phyloP scores from a whole-genome alignment of 2,329 filamentous ascomycete genomes.

The Sarocladium strictum region DNA sequence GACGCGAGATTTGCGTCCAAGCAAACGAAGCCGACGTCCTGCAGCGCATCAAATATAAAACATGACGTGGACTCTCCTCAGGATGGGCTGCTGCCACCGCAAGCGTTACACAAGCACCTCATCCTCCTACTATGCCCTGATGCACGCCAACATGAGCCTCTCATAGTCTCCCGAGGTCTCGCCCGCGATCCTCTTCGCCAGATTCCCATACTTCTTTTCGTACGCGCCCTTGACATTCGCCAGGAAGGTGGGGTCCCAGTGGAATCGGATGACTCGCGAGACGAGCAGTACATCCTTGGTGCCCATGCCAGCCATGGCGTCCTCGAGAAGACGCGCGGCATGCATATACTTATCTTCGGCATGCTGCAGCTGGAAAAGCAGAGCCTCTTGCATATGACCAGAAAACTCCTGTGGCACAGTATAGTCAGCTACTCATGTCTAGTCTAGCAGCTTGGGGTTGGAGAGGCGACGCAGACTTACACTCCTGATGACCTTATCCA shows the following conservation, averaged over 20 bases:
- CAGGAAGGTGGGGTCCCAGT: constrained; percentile 76
- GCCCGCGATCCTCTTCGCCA: constrained; percentile 65
- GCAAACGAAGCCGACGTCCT: too few relatives aligned
- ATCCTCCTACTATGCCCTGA: constrained; percentile 35
- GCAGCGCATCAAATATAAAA: too few relatives aligned
- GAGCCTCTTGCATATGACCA: constrained; percentile 84
- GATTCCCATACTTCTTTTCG: constrained; percentile 59
- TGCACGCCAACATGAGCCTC: constrained; percentile 65
- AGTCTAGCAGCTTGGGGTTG: too few relatives aligned
- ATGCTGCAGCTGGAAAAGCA: constrained; percentile 71
- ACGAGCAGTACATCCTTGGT: constrained; percentile 82
- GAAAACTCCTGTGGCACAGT: constrained; percentile 59
- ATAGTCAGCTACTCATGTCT: not conserved
- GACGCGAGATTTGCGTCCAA: too few relatives aligned
- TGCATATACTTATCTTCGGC: constrained; percentile 78
- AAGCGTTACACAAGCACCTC: not conserved
- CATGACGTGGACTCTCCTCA: too few relatives aligned
- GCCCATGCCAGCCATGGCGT: constrained; percentile 77
- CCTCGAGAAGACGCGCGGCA: constrained; percentile 77
- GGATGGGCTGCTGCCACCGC: too few relatives aligned
- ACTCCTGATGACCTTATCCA: constrained; percentile 69
- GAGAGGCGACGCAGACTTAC: constrained; percentile 36
- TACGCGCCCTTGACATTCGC: constrained; percentile 75
- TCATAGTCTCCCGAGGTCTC: constrained; percentile 86
- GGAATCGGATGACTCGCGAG: constrained; percentile 68